Percentiles rank a stretch among this genome's conserved stretches.
phyloP scores from a whole-genome alignment of 2,329 filamentous ascomycete genomes.

The Colletotrichum cereale region DNA sequence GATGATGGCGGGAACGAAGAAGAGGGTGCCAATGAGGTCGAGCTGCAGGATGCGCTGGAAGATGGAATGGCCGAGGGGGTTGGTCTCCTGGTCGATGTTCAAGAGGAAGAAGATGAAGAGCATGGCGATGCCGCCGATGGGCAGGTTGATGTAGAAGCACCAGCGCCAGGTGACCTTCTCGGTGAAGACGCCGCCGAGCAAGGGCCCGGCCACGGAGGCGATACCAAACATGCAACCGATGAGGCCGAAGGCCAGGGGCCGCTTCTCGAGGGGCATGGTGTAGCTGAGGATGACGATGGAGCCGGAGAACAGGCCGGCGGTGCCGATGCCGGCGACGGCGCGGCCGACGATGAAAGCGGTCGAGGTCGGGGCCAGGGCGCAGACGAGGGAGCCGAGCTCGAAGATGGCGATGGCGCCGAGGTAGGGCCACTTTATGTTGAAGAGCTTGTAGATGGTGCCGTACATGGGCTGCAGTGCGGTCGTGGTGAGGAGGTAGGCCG shows the following conservation, averaged over 20 bases:
- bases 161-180: conserved; percentile 64
- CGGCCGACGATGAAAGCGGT: conserved; percentile 65
- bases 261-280: conserved; percentile 64
- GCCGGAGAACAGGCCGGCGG: conserved; percentile 64
- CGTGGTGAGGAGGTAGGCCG: conserved; percentile 62
- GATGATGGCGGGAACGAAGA: conserved; percentile 65
- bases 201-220: conserved; percentile 62
- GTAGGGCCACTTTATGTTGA: conserved; percentile 61
- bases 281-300: conserved; percentile 61
- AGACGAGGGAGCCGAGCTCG: conserved; percentile 58
- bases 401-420: conserved; percentile 58
- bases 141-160: conserved; percentile 63
- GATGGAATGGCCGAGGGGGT: conserved; percentile 50
- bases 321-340: conserved; percentile 64
- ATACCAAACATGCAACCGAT: conserved; percentile 70
- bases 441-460: conserved; percentile 63
- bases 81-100: conserved; percentile 50
- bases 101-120: conserved; percentile 59
- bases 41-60: conserved; percentile 57
- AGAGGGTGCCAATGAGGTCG: conserved; percentile 66
- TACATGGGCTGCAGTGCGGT: conserved; percentile 64
- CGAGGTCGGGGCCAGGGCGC: conserved; percentile 59
- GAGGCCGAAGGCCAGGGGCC: conserved; percentile 66
- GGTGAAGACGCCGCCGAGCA: conserved; percentile 64
- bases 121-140: conserved; percentile 62